phyloP scores from a whole-genome alignment of 2,329 filamentous ascomycete genomes.

The Fusarium drepaniforme region DNA sequence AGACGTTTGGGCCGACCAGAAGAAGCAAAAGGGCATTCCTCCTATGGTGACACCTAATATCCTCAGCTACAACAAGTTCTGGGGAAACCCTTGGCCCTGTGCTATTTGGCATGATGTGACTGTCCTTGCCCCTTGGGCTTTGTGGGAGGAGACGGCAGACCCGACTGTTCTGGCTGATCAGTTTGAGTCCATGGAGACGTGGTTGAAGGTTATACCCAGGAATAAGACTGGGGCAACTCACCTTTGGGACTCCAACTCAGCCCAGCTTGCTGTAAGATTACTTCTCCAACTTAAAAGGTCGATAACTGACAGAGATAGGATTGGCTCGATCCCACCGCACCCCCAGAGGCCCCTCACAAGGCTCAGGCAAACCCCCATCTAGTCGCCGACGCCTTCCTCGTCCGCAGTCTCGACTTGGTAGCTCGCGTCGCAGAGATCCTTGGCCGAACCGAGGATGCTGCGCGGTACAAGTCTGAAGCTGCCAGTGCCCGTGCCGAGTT shows the following conservation, averaged over 20 bases:
- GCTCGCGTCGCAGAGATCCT: constrained; percentile 50
- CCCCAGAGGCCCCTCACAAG: constrained; percentile 52
- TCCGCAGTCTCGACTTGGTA: constrained; percentile 55
- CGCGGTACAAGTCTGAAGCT: constrained; percentile 27
- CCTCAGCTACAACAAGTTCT: constrained; percentile 15
- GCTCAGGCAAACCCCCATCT: constrained; percentile 55
- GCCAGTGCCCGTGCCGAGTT: constrained; percentile 28
- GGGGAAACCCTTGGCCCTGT: constrained; percentile 42
- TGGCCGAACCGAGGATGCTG: constrained; percentile 33
- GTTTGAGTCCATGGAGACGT: constrained; percentile 54
- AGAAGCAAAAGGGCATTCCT: constrained; percentile 29
- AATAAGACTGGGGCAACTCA: constrained; percentile 49
- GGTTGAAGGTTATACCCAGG: constrained; percentile 51
- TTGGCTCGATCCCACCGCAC: constrained; percentile 62
- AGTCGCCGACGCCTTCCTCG: constrained; percentile 61
- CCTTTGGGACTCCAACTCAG: constrained; percentile 51
- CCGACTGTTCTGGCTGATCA: constrained; percentile 51
- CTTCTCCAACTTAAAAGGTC: no score
- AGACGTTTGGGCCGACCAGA: constrained; percentile 37
- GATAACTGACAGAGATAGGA: constrained; percentile 41
- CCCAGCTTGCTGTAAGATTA: constrained; percentile 36
- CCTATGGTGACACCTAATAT: constrained; percentile 39
- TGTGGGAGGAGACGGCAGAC: constrained; percentile 56
- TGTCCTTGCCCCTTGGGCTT: constrained; percentile 55
- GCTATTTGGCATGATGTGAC: constrained; percentile 60